Percentiles rank a stretch among this genome's conserved stretches.
These are phyloP conservation scores for Pulveroboletus sp. DNA, from an alignment of 768 basidiomycete genomes.

Conservation along the genomic window DNA sequence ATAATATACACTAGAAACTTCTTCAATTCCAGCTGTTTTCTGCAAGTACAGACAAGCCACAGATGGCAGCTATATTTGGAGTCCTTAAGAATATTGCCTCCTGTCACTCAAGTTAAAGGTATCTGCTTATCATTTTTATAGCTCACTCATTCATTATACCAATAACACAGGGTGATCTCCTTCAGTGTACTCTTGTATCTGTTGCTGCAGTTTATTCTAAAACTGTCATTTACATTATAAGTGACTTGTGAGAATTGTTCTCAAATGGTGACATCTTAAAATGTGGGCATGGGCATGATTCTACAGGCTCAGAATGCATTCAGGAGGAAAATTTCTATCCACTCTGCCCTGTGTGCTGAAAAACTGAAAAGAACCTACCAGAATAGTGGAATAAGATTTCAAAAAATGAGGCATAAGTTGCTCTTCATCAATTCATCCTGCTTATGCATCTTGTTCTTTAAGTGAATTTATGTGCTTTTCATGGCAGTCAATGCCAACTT, in stretches of 20 bases:
- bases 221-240: too few relatives aligned
- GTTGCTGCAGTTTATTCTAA: too few relatives aligned
- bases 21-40: background rate
- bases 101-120: background rate
- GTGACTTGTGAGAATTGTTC: background rate
- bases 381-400: background rate
- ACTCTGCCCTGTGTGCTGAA: background rate
- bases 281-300: background rate
- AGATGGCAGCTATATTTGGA: background rate
- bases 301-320: background rate
- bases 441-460: too few relatives aligned
- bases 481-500: background rate
- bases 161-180: background rate
- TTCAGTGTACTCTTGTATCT: too few relatives aligned
- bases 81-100: background rate
- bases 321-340: background rate
- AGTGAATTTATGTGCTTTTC: too few relatives aligned
- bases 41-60: background rate
- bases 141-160: background rate
- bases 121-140: background rate
- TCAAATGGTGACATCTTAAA: slow-evolving; percentile 1
- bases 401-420: background rate
- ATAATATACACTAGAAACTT: background rate
- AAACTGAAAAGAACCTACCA: background rate
- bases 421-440: too few relatives aligned